Conservation (phyloP, 2,329 filamentous ascomycete species). For the Alternaria rosae region DNA sequence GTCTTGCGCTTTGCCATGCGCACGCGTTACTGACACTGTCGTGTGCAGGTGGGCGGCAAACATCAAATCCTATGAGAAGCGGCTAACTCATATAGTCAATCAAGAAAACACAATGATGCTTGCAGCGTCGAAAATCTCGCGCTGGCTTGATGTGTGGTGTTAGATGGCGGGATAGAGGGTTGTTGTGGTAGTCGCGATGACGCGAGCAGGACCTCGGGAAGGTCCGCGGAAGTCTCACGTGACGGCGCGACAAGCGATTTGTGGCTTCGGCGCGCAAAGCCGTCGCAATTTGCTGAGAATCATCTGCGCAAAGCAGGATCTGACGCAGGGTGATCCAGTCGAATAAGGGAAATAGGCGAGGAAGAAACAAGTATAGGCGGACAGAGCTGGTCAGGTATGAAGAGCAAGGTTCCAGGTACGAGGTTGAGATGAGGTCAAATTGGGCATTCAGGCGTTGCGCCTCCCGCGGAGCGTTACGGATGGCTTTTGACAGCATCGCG, state of each 20-base stretch:
- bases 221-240: conserved; percentile 5
- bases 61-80: not conserved
- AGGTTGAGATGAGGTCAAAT: conserved; percentile 2
- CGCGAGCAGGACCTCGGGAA: not conserved
- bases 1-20: not conserved
- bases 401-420: not conserved
- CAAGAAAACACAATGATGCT: not conserved
- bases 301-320: not conserved
- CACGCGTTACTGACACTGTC: not conserved
- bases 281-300: not conserved
- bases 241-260: conserved; percentile 11
- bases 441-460: conserved; percentile 1
- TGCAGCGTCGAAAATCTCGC: not conserved
- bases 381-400: not conserved
- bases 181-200: not conserved
- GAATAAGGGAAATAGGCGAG: not conserved
- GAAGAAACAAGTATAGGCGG: not conserved
- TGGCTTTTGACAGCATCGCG: not conserved
- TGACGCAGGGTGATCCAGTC: not conserved
- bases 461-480: conserved; percentile 8
- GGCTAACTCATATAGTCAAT: not conserved
- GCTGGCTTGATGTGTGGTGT: not conserved
- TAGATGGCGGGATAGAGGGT: not conserved
- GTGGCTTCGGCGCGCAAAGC: conserved; percentile 9
- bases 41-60: not conserved